These are phyloP conservation scores for Xylaria intraflava DNA, from an alignment of 495 filamentous ascomycete species.

Conservation along the genomic window DNA sequence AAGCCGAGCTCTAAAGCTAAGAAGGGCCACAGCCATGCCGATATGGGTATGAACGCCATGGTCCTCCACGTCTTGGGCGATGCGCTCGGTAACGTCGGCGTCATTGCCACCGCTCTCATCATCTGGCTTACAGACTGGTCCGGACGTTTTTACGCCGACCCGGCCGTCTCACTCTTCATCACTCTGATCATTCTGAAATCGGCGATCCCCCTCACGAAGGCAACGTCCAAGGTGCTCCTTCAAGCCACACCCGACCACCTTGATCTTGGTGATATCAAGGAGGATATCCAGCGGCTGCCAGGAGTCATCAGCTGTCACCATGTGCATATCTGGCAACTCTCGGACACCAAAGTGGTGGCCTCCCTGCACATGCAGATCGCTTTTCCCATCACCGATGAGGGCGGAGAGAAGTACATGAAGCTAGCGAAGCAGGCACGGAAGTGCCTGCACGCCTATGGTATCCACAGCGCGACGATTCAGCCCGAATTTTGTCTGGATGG, in stretches of 20 bases:
- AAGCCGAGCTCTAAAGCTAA: constrained; percentile 56
- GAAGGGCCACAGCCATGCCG: constrained; percentile 61
- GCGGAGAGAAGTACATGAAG: constrained; percentile 79
- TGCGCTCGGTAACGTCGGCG: constrained; percentile 92
- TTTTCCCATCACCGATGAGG: constrained; percentile 60
- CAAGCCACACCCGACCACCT: constrained; percentile 88
- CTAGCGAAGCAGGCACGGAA: constrained; percentile 70
- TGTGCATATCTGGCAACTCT: constrained; percentile 95
- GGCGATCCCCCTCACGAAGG: constrained; percentile 85
- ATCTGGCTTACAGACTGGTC: constrained; percentile 76
- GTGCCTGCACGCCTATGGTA: constrained; percentile 91
- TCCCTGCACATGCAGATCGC: constrained; percentile 86
- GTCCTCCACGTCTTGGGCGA: constrained; percentile 95
- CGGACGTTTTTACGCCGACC: constrained; percentile 73
- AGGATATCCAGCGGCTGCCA: constrained; percentile 76
- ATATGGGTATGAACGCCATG: constrained; percentile 97
- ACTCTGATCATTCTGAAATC: constrained; percentile 89
- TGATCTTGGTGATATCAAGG: constrained; percentile 81
- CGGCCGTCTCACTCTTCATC: constrained; percentile 90
- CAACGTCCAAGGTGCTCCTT: constrained; percentile 86
- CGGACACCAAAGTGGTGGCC: constrained; percentile 85
- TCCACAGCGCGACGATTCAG: constrained; percentile 97
- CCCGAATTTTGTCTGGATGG: constrained; percentile 78
- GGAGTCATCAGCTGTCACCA: constrained; percentile 89
- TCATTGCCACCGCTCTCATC: constrained; percentile 84